These are phyloP conservation scores for Syzygium aqueum DNA, from an alignment of 345 rosid species.

Conservation along the genomic window DNA sequence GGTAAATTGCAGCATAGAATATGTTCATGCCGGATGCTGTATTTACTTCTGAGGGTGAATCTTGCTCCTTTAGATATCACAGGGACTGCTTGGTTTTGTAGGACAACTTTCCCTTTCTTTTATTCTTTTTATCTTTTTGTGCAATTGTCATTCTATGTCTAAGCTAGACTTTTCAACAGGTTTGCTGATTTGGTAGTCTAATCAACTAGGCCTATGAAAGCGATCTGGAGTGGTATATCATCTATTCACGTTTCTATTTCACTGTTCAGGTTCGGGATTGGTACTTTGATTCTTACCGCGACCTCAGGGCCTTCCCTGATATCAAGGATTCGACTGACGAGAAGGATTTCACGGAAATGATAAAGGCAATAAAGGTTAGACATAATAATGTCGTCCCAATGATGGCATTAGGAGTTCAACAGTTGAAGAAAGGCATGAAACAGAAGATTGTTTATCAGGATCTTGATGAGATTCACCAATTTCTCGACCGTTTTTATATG, in stretches of 20 bases:
- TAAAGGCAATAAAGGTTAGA: conserved; percentile 91
- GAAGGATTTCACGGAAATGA: conserved; percentile 83
- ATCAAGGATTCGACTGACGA: conserved; percentile 62
- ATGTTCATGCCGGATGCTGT: neutral
- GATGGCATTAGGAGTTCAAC: conserved; percentile 97
- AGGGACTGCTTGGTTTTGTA: neutral
- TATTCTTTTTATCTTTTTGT: neutral
- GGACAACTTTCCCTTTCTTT: neutral
- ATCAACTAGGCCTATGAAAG: neutral
- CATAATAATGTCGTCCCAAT: conserved; percentile 96
- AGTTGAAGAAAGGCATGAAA: conserved; percentile 68
- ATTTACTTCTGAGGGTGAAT: neutral
- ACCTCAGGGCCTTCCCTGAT: conserved; percentile 76
- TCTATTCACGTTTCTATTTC: neutral
- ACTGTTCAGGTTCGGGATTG: conserved; percentile 86
- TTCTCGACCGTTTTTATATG: conserved; percentile 61
- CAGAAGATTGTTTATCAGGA: conserved; percentile 39
- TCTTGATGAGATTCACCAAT: conserved; percentile 84
- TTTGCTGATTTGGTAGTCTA: neutral
- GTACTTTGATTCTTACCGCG: conserved; percentile 97
- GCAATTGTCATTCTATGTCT: neutral
- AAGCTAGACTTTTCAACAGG: neutral
- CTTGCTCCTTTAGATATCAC: neutral
- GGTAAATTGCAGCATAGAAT: neutral
- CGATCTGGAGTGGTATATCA: neutral